These are phyloP conservation scores for Remersonia thermophila DNA, from an alignment of 2,329 filamentous ascomycete genomes.

Conservation along the genomic window DNA sequence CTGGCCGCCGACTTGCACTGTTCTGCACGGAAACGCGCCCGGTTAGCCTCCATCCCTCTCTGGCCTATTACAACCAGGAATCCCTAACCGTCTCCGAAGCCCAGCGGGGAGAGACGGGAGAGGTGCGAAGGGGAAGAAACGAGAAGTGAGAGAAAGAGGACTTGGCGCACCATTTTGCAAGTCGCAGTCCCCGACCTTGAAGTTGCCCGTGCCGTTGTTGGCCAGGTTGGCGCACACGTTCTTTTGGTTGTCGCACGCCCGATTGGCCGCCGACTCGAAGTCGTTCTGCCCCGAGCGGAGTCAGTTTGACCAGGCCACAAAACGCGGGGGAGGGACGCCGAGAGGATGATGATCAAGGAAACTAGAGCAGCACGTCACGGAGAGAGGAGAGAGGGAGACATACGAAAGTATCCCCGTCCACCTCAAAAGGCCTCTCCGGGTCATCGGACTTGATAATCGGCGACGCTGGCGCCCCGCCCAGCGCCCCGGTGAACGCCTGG, in stretches of 20 bases:
- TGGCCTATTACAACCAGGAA: too few relatives aligned
- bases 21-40: conserved; percentile 18
- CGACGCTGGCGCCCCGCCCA: conserved; percentile 28
- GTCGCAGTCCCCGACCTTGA: conserved; percentile 33
- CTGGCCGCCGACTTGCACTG: conserved; percentile 27
- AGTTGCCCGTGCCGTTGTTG: conserved; percentile 24
- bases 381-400: conserved; percentile 8
- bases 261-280: conserved; percentile 29
- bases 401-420: conserved; percentile 34
- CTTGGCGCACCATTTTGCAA: conserved; percentile 30
- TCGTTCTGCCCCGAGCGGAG: conserved; percentile 14
- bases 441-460: conserved; percentile 30
- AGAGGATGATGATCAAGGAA: too few relatives aligned
- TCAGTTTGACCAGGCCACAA: too few relatives aligned
- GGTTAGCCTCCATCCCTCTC: too few relatives aligned
- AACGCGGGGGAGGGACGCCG: too few relatives aligned
- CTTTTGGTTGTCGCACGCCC: conserved; percentile 37
- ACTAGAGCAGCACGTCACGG: background rate
- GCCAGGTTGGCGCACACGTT: conserved; percentile 33
- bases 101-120: too few relatives aligned
- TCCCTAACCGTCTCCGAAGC: too few relatives aligned
- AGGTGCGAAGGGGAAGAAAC: too few relatives aligned
- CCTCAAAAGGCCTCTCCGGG: conserved; percentile 28
- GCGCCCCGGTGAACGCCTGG: conserved; percentile 28
- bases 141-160: background rate